Evolutionary conservation across 305 asterid species (phyloP).

Genomic region (Solanum aculeatissimum): DNA sequence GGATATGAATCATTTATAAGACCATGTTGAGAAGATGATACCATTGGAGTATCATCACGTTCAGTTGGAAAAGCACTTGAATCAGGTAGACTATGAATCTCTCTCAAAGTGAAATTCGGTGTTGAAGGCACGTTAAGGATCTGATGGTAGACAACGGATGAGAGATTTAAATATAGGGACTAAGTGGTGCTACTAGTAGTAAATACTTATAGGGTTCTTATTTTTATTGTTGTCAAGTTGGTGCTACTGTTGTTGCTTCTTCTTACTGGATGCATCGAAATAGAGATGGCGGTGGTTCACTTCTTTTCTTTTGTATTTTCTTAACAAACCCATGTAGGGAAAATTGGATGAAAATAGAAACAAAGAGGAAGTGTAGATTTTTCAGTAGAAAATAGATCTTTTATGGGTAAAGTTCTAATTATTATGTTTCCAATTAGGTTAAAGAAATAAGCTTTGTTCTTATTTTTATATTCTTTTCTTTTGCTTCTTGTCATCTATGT

Average conservation of each 20-base stretch:
- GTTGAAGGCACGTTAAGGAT: slow-evolving; percentile 33
- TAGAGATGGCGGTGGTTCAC: slow-evolving; percentile 33
- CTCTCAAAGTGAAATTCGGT: slow-evolving; percentile 36
- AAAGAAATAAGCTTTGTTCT: neutral
- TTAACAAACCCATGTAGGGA: slow-evolving; percentile 10
- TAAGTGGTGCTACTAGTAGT: neutral
- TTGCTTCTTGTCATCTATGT: neutral
- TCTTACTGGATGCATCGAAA: slow-evolving; percentile 26
- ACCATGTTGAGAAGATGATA: slow-evolving; percentile 41
- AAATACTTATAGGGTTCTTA: slow-evolving; percentile 22
- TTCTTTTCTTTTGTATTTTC: slow-evolving; percentile 13
- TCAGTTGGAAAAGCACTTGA: slow-evolving; percentile 31
- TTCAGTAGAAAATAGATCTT: slow-evolving; percentile 11
- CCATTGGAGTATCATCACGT: slow-evolving; percentile 36
- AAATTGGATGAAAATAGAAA: slow-evolving; percentile 4
- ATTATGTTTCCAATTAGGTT: slow-evolving; percentile 3
- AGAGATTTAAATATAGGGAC: too few species aligned
- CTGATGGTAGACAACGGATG: too few species aligned
- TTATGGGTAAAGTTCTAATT: slow-evolving; percentile 21
- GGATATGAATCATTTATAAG: slow-evolving; percentile 49
- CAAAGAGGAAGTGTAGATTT: neutral
- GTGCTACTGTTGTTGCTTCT: slow-evolving; percentile 27
- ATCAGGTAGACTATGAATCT: slow-evolving; percentile 27
- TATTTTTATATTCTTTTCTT: slow-evolving; percentile 1
- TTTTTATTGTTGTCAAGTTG: slow-evolving; percentile 44